Conservation (phyloP, 2,329 filamentous ascomycete genomes). For the Acrodontium crateriforme region DNA sequence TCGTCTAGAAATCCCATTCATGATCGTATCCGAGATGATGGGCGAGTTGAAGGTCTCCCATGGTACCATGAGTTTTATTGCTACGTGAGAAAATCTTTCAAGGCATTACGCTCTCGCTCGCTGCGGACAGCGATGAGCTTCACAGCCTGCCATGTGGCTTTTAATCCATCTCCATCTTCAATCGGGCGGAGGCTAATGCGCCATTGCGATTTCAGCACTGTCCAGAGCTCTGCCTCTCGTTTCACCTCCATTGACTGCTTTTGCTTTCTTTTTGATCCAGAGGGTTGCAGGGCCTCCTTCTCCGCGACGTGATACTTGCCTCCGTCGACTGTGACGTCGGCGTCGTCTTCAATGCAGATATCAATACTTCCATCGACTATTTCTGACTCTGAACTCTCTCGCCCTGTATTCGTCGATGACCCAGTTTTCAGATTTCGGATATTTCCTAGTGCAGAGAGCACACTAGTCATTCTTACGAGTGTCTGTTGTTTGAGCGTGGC, state of each 20-base stretch:
- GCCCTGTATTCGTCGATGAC: slow-evolving; percentile 51
- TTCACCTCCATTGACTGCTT: slow-evolving; percentile 4
- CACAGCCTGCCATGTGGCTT: slow-evolving; percentile 17
- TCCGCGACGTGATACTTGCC: slow-evolving; percentile 6
- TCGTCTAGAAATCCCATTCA: no score
- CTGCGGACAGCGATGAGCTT: slow-evolving; percentile 18
- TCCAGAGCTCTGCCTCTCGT: slow-evolving; percentile 11
- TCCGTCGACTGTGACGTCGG: slow-evolving; percentile 44
- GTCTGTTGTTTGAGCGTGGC: slow-evolving; percentile 62
- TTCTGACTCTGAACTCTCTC: no score
- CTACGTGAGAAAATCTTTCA: slow-evolving; percentile 11
- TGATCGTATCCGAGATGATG: no score
- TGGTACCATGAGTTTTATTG: no score
- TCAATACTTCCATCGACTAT: slow-evolving; percentile 57
- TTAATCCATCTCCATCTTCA: slow-evolving; percentile 11
- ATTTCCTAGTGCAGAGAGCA: slow-evolving; percentile 69
- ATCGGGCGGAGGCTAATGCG: slow-evolving; percentile 14
- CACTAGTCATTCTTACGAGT: slow-evolving; percentile 53
- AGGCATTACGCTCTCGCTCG: slow-evolving; percentile 14
- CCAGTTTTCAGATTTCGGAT: slow-evolving; percentile 53
- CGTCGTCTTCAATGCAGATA: slow-evolving; percentile 46
- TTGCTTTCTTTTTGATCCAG: slow-evolving; percentile 3
- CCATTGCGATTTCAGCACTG: slow-evolving; percentile 17
- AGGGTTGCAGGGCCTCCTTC: slow-evolving; percentile 7
- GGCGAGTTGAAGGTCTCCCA: no score